Percentiles rank a stretch among this genome's conserved stretches.
phyloP scores from a whole-genome alignment of 2,329 filamentous ascomycete species.

The Colletotrichum cuscutae region DNA sequence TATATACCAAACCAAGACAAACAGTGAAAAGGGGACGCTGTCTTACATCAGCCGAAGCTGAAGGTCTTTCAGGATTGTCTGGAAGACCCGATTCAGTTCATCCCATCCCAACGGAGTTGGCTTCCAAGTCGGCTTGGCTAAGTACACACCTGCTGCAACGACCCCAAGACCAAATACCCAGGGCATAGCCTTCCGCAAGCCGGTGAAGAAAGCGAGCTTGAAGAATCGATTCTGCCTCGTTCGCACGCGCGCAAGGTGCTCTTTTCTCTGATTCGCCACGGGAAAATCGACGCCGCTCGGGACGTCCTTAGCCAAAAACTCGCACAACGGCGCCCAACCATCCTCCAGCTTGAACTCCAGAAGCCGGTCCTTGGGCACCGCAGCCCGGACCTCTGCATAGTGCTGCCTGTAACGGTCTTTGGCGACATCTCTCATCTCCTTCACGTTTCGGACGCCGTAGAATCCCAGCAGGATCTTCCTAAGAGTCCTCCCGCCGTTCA shows the following conservation, averaged over 20 bases:
- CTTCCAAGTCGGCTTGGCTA: no score
- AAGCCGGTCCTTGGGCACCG: slow-evolving; percentile 46
- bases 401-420: slow-evolving; percentile 49
- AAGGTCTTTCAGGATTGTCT: no score
- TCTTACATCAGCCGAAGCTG: no score
- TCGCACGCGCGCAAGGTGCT: slow-evolving; percentile 23
- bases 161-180: background rate
- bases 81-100: no score
- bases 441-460: slow-evolving; percentile 38
- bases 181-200: background rate
- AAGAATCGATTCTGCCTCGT: slow-evolving; percentile 21
- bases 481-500: slow-evolving; percentile 37
- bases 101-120: no score
- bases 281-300: slow-evolving; percentile 46
- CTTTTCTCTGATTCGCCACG: slow-evolving; percentile 43
- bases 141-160: no score
- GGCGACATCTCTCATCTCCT: slow-evolving; percentile 49
- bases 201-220: background rate
- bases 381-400: slow-evolving; percentile 48
- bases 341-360: slow-evolving; percentile 51
- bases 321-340: slow-evolving; percentile 54
- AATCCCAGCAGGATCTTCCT: slow-evolving; percentile 44
- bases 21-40: no score
- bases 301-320: slow-evolving; percentile 48
- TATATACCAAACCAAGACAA: no score